Percentiles rank a stretch among this genome's conserved stretches.
These are phyloP conservation scores for Podospora pseudopauciseta DNA, from an alignment of 495 filamentous ascomycete species.

Conservation along the genomic window DNA sequence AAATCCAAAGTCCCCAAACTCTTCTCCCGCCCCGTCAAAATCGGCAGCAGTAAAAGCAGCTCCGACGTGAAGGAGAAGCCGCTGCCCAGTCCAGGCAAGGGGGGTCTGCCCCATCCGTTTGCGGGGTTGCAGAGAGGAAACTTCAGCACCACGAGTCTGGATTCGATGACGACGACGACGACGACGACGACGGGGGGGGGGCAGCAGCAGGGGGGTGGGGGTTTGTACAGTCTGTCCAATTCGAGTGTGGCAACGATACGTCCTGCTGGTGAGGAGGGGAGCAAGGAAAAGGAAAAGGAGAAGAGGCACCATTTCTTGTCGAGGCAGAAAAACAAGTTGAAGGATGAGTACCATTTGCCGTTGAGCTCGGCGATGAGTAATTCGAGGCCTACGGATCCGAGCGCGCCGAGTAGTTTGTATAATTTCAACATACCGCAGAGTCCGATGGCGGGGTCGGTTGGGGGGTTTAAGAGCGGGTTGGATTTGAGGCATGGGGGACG, in stretches of 20 bases:
- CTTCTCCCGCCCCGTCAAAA: constrained; percentile 84
- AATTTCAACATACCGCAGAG: constrained; percentile 63
- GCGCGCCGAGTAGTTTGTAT: constrained; percentile 80
- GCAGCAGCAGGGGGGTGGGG: too few species aligned
- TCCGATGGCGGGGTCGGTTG: constrained; percentile 59
- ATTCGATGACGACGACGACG: constrained; percentile 38
- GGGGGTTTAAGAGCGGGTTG: constrained; percentile 73
- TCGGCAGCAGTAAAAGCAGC: constrained; percentile 58
- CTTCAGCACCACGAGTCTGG: constrained; percentile 74
- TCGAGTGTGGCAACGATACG: constrained; percentile 77
- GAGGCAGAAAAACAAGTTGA: constrained; percentile 86
- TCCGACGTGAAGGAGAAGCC: constrained; percentile 63
- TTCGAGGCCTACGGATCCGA: constrained; percentile 79
- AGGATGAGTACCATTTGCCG: constrained; percentile 73
- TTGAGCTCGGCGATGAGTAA: constrained; percentile 90
- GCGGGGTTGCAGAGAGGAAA: constrained; percentile 63
- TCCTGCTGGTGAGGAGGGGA: constrained; percentile 34
- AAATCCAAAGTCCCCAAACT: constrained; percentile 82
- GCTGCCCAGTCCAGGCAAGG: constrained; percentile 78
- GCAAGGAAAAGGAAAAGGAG: constrained; percentile 56
- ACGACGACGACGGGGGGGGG: too few species aligned
- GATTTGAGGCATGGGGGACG: constrained; percentile 83
- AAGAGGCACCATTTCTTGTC: constrained; percentile 82
- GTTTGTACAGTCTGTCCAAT: constrained; percentile 76
- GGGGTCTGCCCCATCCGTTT: constrained; percentile 50